A percentile compares a stretch with the other conserved stretches of the same genome.
phyloP scores from a whole-genome alignment of 139 green algal genomes.

The Medakamo hakoo region DNA sequence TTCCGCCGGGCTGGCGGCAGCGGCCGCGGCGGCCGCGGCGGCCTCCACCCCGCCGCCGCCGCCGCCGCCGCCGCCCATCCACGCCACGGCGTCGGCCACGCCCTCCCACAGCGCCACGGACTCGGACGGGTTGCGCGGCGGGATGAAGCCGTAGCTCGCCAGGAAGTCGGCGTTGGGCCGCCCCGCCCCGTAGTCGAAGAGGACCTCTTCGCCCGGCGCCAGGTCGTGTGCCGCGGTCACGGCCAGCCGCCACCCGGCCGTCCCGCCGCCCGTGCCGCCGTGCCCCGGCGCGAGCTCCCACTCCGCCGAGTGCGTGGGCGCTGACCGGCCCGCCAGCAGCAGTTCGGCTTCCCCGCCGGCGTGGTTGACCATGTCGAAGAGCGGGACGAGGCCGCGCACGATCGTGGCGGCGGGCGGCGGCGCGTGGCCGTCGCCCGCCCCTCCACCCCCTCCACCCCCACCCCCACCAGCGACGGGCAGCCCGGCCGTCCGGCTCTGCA shows the following conservation, averaged over 20 bases:
- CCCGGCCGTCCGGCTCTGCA: too few relatives aligned
- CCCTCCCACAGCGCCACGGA: not conserved
- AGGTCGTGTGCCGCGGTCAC: not conserved
- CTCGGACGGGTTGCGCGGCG: not conserved
- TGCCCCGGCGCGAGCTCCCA: not conserved
- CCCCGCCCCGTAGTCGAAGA: not conserved
- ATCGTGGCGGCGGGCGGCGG: not conserved
- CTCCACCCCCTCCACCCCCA: too few relatives aligned
- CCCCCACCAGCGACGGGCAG: not conserved
- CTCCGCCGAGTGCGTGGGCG: not conserved
- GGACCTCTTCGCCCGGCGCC: not conserved
- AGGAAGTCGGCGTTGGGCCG: not conserved
- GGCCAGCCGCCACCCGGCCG: not conserved
- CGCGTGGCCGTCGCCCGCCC: too few relatives aligned
- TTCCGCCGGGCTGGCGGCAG: too few relatives aligned
- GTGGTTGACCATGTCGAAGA: conserved; percentile 53
- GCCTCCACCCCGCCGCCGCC: too few relatives aligned
- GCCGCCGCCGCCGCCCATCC: too few relatives aligned
- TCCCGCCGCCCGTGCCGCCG: too few relatives aligned
- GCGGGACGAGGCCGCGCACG: conserved; percentile 1
- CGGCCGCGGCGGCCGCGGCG: too few relatives aligned
- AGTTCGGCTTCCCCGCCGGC: conserved; percentile 20
- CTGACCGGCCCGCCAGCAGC: not conserved
- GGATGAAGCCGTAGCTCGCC: not conserved
- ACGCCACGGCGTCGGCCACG: not conserved